Evolutionary conservation across 257 asterid genomes (phyloP).

Genomic region (Scutellaria galericulata): DNA sequence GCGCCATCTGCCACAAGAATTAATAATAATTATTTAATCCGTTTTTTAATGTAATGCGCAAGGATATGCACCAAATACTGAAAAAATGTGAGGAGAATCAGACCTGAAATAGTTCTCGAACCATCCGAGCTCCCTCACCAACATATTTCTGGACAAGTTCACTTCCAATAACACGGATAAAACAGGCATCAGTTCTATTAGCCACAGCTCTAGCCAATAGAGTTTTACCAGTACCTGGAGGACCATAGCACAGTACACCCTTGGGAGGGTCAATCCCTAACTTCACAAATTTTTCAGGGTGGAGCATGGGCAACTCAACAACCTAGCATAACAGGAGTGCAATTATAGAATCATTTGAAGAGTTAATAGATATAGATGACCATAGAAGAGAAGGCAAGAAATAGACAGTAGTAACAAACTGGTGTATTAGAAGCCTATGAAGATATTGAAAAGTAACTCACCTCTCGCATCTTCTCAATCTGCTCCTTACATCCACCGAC

Average conservation of each 20-base stretch:
- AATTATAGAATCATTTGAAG: no score
- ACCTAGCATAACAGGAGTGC: slow-evolving; percentile 48
- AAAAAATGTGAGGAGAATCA: not conserved
- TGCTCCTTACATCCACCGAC: slow-evolving; percentile 99
- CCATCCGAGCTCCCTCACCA: slow-evolving; percentile 99
- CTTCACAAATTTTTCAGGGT: slow-evolving; percentile 95
- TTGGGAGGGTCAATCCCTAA: slow-evolving; percentile 98
- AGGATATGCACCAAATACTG: not conserved
- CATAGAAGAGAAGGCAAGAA: no score
- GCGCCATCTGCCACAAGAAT: slow-evolving; percentile 76
- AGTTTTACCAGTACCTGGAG: slow-evolving; percentile 99
- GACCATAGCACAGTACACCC: slow-evolving; percentile 98
- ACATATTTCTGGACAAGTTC: slow-evolving; percentile 98
- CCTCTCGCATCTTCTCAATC: slow-evolving; percentile 99
- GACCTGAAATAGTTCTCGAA: slow-evolving; percentile 98
- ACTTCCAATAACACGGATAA: slow-evolving; percentile 95
- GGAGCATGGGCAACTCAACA: slow-evolving; percentile 99
- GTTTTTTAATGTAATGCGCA: no score
- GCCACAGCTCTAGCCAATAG: slow-evolving; percentile 97
- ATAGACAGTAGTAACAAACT: no score
- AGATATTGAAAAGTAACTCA: no score
- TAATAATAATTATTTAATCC: no score
- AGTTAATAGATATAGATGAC: no score
- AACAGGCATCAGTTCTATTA: slow-evolving; percentile 96
- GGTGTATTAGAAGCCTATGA: no score